Percentiles rank a stretch among this genome's conserved stretches.
Conservation (phyloP, 2,329 filamentous ascomycete species). For the Diaporthe humulicola region DNA sequence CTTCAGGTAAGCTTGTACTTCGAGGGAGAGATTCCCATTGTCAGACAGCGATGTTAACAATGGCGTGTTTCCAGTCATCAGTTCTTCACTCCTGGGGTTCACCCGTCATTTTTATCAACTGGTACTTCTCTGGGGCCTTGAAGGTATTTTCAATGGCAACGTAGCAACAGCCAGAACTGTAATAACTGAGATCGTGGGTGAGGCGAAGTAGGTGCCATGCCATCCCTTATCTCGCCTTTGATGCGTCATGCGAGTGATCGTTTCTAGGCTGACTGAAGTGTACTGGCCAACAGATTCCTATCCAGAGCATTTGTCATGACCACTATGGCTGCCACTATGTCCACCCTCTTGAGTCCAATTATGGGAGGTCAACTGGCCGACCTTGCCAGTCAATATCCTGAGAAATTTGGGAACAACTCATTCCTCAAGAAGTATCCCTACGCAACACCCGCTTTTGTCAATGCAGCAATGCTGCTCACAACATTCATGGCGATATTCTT, state of each 20-base stretch:
- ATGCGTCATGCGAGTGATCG: neutral
- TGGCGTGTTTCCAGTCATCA: slow-evolving; percentile 1
- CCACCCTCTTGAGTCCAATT: slow-evolving; percentile 14
- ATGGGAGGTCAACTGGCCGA: slow-evolving; percentile 23
- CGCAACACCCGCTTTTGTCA: slow-evolving; percentile 21
- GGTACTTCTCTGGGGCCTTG: slow-evolving; percentile 17
- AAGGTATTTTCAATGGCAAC: slow-evolving; percentile 25
- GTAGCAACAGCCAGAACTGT: slow-evolving; percentile 14
- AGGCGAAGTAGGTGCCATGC: neutral
- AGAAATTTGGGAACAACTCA: slow-evolving; percentile 7
- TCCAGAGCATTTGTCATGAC: slow-evolving; percentile 23
- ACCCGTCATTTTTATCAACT: slow-evolving; percentile 22
- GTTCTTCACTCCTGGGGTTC: slow-evolving; percentile 8
- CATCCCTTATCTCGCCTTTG: neutral
- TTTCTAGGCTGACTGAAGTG: neutral
- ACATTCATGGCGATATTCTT: slow-evolving; percentile 14
- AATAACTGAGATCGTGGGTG: slow-evolving; percentile 17
- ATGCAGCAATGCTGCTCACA: slow-evolving; percentile 17
- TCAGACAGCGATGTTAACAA: neutral
- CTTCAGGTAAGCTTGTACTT: neutral
- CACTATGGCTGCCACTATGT: slow-evolving; percentile 19
- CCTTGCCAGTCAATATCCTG: neutral
- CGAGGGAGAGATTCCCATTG: neutral
- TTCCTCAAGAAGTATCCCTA: slow-evolving; percentile 11
- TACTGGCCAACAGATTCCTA: neutral